Evolutionary conservation across 306 rosid species (phyloP).

Genomic region (Betula pendula): DNA sequence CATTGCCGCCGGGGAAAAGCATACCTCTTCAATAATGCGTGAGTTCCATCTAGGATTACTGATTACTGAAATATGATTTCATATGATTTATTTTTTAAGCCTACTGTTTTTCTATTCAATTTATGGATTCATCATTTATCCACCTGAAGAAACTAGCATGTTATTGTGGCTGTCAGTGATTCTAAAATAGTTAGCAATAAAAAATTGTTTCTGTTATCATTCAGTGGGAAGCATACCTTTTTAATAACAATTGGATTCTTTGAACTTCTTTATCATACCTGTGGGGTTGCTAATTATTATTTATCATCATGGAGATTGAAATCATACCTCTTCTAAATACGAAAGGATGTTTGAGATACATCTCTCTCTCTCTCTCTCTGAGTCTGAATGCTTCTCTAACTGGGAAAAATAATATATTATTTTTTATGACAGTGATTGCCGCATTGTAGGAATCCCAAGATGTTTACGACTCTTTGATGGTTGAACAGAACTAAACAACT

Average conservation of each 20-base stretch:
- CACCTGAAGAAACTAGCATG: not conserved
- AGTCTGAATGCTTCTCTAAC: not conserved
- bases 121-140: not conserved
- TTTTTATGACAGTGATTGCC: not conserved
- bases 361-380: not conserved
- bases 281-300: not conserved
- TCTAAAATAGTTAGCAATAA: not conserved
- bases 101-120: not conserved
- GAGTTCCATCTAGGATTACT: slow-evolving; percentile 41
- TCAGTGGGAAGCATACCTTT: not conserved
- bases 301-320: not conserved
- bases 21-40: slow-evolving; percentile 75
- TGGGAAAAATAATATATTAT: not conserved
- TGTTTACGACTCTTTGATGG: not conserved
- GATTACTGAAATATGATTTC: not conserved
- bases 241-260: not conserved
- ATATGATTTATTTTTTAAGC: not conserved
- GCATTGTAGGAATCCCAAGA: not conserved
- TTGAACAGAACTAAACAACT: not conserved
- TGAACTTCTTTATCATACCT: not conserved
- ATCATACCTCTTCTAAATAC: not conserved
- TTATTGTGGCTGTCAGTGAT: not conserved
- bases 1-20: slow-evolving; percentile 80
- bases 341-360: not conserved
- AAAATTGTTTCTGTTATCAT: not conserved